These are phyloP conservation scores for Gynochthodes officinalis DNA, from an alignment of 257 asterid genomes.

Conservation along the genomic window DNA sequence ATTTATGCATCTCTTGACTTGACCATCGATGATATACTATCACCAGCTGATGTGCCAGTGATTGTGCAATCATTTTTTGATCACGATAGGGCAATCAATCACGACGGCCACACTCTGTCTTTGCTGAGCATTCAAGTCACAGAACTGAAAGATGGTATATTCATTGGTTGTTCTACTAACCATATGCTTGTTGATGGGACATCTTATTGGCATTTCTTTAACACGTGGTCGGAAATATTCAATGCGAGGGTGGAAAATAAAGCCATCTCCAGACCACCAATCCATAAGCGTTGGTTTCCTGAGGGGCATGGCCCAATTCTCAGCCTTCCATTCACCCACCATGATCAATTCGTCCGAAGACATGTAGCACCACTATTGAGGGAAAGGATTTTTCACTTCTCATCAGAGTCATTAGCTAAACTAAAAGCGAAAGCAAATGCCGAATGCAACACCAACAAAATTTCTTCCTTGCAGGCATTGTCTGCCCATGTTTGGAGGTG, in stretches of 20 bases:
- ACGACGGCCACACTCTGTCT: constrained; percentile 36
- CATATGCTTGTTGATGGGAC: constrained; percentile 33
- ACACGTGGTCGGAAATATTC: constrained; percentile 27
- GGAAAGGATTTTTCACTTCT: constrained; percentile 35
- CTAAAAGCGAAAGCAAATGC: constrained; percentile 32
- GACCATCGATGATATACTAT: constrained; percentile 23
- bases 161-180: constrained; percentile 32
- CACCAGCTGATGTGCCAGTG: constrained; percentile 31
- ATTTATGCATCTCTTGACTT: constrained; percentile 29
- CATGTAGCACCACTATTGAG: constrained; percentile 16
- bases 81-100: constrained; percentile 38
- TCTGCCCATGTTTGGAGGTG: constrained; percentile 32
- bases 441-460: constrained; percentile 23
- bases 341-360: constrained; percentile 17
- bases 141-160: constrained; percentile 33
- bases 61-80: constrained; percentile 39
- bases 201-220: constrained; percentile 36
- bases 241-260: neutral
- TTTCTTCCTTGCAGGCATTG: constrained; percentile 31
- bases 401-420: constrained; percentile 14
- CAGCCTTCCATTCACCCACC: constrained; percentile 12
- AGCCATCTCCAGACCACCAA: constrained; percentile 24
- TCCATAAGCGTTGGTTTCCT: constrained; percentile 29
- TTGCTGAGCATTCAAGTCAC: constrained; percentile 33
- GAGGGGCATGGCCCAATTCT: constrained; percentile 14